Evolutionary conservation across 78 protist genomes (phyloP).

Genomic region (Chrysochromulina parva): DNA sequence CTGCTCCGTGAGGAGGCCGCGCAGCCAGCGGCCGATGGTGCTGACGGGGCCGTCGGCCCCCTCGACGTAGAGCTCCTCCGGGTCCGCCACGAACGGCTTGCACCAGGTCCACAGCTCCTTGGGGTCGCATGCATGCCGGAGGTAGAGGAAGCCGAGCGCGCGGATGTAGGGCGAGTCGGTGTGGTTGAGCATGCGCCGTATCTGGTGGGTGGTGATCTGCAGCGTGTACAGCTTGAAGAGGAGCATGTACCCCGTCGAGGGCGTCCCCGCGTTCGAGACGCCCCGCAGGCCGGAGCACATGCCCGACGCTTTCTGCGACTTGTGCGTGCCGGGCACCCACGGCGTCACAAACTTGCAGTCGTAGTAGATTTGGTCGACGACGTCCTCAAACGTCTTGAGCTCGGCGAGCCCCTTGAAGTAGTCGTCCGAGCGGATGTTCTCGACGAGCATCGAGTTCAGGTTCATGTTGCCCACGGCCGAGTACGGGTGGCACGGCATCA

Average conservation of each 20-base stretch:
- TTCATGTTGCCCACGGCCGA: conserved; percentile 78
- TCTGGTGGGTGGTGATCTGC: conserved; percentile 64
- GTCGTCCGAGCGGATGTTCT: conserved; percentile 63
- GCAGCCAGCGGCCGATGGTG: conserved; percentile 33
- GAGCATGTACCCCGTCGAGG: conserved; percentile 75
- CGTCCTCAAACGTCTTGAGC: conserved; percentile 61
- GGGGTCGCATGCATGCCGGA: conserved; percentile 67
- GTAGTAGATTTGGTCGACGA: conserved; percentile 65
- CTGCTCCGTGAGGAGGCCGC: not conserved
- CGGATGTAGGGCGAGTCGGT: conserved; percentile 68
- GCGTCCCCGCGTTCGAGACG: conserved; percentile 47
- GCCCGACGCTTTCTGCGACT: not conserved
- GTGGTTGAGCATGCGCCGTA: conserved; percentile 52
- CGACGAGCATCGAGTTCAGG: conserved; percentile 57
- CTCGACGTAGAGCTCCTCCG: no score
- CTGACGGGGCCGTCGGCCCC: not conserved
- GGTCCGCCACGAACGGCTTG: not conserved
- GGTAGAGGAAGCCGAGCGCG: conserved; percentile 66
- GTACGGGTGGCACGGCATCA: not conserved
- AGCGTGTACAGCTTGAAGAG: conserved; percentile 67
- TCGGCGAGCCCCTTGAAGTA: conserved; percentile 63
- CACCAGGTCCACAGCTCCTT: conserved; percentile 65
- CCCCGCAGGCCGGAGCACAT: conserved; percentile 20
- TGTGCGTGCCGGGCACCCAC: conserved; percentile 17
- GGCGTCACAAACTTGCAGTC: conserved; percentile 50